Conservation (phyloP, 768 basidiomycete species). For the Chiua virens region DNA sequence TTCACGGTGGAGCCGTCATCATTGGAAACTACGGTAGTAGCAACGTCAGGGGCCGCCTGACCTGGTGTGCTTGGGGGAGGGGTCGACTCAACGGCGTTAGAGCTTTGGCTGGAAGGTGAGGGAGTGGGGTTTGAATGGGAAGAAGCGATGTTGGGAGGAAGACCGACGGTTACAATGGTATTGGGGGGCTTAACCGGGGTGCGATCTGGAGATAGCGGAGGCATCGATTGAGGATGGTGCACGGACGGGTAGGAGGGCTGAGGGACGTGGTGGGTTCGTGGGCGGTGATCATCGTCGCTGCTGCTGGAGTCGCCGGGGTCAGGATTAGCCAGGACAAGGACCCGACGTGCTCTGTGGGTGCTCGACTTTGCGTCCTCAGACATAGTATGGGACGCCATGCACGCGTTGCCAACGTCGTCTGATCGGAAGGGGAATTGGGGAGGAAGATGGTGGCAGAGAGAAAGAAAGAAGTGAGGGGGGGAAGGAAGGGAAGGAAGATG, state of each 20-base stretch:
- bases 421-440: conserved; percentile 13
- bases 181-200: conserved; percentile 17
- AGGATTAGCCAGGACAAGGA: conserved; percentile 64
- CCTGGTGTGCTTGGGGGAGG: conserved; percentile 70
- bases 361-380: conserved; percentile 56
- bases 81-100: conserved; percentile 61
- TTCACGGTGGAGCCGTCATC: conserved; percentile 34
- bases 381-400: conserved; percentile 44
- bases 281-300: conserved; percentile 36
- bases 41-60: conserved; percentile 42
- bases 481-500: not conserved
- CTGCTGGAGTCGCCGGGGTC: conserved; percentile 47
- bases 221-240: conserved; percentile 27
- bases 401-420: conserved; percentile 29
- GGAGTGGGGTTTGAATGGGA: conserved; percentile 54
- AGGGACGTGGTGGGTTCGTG: conserved; percentile 10
- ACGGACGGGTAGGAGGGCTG: conserved; percentile 27
- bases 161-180: conserved; percentile 38
- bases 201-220: conserved; percentile 20
- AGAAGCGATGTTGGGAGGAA: conserved; percentile 34
- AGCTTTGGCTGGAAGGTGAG: conserved; percentile 69
- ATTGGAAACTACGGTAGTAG: conserved; percentile 38
- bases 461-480: not conserved
- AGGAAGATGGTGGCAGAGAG: not conserved
- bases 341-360: conserved; percentile 35